Base-by-base conservation (phyloP, 768 basidiomycete genomes). In the Amylocystis lapponica region DNA sequence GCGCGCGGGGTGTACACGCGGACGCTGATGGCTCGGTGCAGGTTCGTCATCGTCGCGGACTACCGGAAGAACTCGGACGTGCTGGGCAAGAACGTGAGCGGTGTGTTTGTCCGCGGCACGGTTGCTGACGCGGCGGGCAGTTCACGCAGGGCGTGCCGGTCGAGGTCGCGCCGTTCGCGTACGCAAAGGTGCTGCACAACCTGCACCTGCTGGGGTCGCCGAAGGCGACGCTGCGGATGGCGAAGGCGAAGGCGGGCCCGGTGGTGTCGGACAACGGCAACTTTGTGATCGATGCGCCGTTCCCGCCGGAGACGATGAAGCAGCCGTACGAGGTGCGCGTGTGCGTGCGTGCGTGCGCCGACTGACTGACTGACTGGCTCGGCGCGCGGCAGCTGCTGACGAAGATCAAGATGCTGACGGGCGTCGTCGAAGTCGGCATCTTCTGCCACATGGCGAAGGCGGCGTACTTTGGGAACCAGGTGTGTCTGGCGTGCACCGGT, bases 361-460 rank as follows among this genome's bases (percentile, higher is more conserved):
- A 35, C 34, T 12, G 34, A 11, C 34, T 9, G 34, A 8, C 8
- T 9, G 11, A 19, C 14, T 20, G 30, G 21, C 27, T 10, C 14
- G n/a, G 5, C 10, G 25, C 55, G 31, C 22, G 40, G 7, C 58
- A 94, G 88, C 71, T 97, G 14, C 67, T 95, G 67, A 63, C 70
- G 13, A 71, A 75, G 47, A 85, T 98, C 58, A 98, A 97, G 71
- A 78, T 95, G 76, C 73, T 98, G 47, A 98, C 95, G 3, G 96
- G 96, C 35, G 91, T 97, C 19, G 90, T 98, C n/a, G 96, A 99
- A 63, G 96, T 97, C 26, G 96, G 96, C 1, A 64, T 99, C n/a
- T 98, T 99, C 69, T 93, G 90, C 59, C 71, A 81, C 41, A 83
- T 96, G 74, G 93, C 87, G 4, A 78, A 83, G 59, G 93, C 93